Conservation (phyloP, 495 filamentous ascomycete species). For the Podospora tetraspora region DNA sequence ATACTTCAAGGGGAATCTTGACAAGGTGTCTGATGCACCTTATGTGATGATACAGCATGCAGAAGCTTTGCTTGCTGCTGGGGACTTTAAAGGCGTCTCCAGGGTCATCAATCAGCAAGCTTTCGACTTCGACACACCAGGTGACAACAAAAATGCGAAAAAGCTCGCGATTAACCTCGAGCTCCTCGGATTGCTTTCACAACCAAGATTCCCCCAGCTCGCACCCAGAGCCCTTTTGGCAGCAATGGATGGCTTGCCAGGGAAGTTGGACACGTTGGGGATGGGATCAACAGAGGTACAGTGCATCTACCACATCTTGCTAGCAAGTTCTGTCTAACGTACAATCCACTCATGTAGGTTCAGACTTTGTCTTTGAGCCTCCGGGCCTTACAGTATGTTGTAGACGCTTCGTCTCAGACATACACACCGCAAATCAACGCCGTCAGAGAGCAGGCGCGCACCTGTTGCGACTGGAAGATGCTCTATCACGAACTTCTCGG, state of each 20-base stretch:
- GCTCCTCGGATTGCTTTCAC: conserved; percentile 11
- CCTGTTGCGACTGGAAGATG: conserved; percentile 8
- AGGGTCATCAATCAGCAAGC: not conserved
- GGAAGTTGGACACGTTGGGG: not conserved
- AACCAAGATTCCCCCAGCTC: not conserved
- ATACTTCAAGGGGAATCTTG: conserved; percentile 11
- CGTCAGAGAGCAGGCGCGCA: not conserved
- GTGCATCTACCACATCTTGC: not conserved
- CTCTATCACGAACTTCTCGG: conserved; percentile 15
- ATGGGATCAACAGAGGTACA: conserved; percentile 22
- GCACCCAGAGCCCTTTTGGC: not conserved
- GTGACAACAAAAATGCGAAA: not conserved
- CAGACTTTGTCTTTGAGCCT: conserved; percentile 13
- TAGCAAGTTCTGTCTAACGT: not conserved
- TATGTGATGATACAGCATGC: conserved; percentile 20
- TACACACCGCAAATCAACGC: not conserved
- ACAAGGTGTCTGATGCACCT: conserved; percentile 4
- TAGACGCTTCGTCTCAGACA: not conserved
- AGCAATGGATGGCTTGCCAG: not conserved
- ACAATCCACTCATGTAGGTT: not conserved
- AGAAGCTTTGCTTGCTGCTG: conserved; percentile 19
- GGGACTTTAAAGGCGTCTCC: conserved; percentile 15
- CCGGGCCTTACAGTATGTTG: not conserved
- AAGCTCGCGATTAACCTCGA: conserved; percentile 13
- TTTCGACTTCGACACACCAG: not conserved